Evolutionary conservation across 176 grass and related monocot genomes (phyloP).

Genomic region (Lolium rigidum): DNA sequence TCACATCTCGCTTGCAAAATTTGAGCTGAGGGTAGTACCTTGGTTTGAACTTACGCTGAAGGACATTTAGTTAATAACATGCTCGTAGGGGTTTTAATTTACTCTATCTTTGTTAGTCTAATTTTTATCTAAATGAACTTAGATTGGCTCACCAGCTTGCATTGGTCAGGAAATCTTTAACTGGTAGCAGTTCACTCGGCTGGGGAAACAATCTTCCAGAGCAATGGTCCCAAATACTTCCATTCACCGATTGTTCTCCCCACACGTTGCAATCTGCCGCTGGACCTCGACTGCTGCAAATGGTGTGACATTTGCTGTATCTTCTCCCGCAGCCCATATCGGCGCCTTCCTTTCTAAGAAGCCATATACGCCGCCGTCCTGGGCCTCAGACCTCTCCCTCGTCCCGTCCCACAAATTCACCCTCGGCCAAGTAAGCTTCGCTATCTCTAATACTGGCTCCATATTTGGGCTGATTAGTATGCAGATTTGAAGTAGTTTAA

Average conservation of each 20-base stretch:
- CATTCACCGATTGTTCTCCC: not conserved
- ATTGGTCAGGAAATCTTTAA: not conserved
- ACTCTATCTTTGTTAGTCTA: not conserved
- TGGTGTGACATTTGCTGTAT: conserved; percentile 23
- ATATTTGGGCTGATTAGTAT: not conserved
- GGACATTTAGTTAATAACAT: not conserved
- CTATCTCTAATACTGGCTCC: not conserved
- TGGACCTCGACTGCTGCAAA: not conserved
- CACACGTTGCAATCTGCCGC: not conserved
- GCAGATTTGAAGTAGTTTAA: not conserved
- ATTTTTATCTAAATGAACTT: not conserved
- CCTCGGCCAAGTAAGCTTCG: conserved; percentile 64
- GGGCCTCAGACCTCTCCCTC: conserved; percentile 75
- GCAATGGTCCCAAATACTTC: conserved; percentile 9
- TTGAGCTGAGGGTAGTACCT: too few relatives aligned
- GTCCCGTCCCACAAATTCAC: conserved; percentile 62
- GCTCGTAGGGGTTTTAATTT: not conserved
- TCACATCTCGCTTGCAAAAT: too few relatives aligned
- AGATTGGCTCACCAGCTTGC: not conserved
- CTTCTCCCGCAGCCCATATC: conserved; percentile 33
- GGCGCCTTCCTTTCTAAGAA: conserved; percentile 74
- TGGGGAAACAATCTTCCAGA: not conserved
- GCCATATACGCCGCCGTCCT: conserved; percentile 70
- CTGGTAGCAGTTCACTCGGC: not conserved
- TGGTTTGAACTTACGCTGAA: not conserved